Conservation (phyloP, 2,329 filamentous ascomycete species). For the Xylaria sp. region DNA sequence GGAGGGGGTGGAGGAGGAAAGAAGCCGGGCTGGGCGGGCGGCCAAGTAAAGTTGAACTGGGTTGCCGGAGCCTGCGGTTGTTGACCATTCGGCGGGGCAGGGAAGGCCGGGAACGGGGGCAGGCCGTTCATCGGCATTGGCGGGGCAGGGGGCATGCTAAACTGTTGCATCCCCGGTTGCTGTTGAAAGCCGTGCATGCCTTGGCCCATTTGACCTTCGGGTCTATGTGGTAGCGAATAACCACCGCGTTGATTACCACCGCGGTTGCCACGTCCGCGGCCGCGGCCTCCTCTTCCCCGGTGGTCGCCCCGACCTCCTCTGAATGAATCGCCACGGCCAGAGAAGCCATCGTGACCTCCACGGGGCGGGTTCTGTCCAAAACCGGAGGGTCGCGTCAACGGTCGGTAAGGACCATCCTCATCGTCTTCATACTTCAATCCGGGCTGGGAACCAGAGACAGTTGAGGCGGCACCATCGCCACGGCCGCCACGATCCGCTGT, state of each 20-base stretch:
- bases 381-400: conserved; percentile 61
- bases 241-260: conserved; percentile 40
- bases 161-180: conserved; percentile 30
- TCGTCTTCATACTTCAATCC: conserved; percentile 67
- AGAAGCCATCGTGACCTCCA: conserved; percentile 33
- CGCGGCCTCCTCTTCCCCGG: conserved; percentile 42
- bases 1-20: conserved; percentile 40
- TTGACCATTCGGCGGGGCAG: conserved; percentile 32
- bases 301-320: conserved; percentile 42
- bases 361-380: conserved; percentile 47
- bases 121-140: conserved; percentile 35
- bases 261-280: conserved; percentile 36
- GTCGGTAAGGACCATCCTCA: conserved; percentile 66
- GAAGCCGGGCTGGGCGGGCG: conserved; percentile 30
- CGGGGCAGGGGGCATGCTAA: conserved; percentile 25
- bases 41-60: conserved; percentile 44
- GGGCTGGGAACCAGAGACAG: conserved; percentile 32
- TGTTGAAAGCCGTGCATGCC: conserved; percentile 33
- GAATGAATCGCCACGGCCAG: conserved; percentile 27
- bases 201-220: conserved; percentile 22
- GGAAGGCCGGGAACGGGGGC: conserved; percentile 19
- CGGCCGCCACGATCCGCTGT: conserved; percentile 34
- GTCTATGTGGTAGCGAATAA: conserved; percentile 37
- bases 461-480: conserved; percentile 34
- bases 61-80: conserved; percentile 29